These are phyloP conservation scores for Populus tomentosa DNA, from an alignment of 441 rosid species.

Conservation along the genomic window DNA sequence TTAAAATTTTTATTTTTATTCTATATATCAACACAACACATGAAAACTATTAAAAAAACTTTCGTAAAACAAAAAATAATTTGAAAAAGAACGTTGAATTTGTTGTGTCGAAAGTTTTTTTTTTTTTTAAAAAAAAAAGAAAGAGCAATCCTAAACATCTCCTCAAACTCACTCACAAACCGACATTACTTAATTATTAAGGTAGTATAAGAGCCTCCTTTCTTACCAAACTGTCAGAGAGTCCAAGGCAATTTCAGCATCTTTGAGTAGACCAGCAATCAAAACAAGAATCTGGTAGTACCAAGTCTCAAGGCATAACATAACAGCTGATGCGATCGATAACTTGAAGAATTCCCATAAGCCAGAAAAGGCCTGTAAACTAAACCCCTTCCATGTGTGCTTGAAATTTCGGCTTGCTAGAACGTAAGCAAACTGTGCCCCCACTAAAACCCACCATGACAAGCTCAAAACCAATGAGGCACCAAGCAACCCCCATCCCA, in stretches of 20 bases:
- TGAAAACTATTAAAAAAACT: too few relatives aligned
- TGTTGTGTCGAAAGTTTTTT: too few relatives aligned
- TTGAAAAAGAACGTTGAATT: too few relatives aligned
- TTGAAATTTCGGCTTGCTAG: background rate
- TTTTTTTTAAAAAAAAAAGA: too few relatives aligned
- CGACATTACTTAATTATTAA: too few relatives aligned
- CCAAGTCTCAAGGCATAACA: constrained; percentile 87
- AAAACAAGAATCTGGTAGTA: constrained; percentile 66
- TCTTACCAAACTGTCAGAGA: background rate
- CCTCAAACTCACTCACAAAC: too few relatives aligned
- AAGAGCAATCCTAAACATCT: too few relatives aligned
- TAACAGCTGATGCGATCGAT: constrained; percentile 67
- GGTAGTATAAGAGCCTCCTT: too few relatives aligned
- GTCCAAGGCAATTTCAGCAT: constrained; percentile 52
- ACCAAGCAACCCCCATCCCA: constrained; percentile 43
- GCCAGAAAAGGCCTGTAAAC: constrained; percentile 53
- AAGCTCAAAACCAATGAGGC: constrained; percentile 43
- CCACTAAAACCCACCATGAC: constrained; percentile 49
- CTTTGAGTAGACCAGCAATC: constrained; percentile 59
- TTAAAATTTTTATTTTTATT: too few relatives aligned
- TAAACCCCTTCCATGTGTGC: constrained; percentile 66
- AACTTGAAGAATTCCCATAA: constrained; percentile 57
- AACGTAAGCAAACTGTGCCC: constrained; percentile 43
- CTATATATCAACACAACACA: too few relatives aligned
- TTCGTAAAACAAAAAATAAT: too few relatives aligned